phyloP scores from a whole-genome alignment of 2,329 filamentous ascomycete genomes.

The Zasmidium citrigriseum region DNA sequence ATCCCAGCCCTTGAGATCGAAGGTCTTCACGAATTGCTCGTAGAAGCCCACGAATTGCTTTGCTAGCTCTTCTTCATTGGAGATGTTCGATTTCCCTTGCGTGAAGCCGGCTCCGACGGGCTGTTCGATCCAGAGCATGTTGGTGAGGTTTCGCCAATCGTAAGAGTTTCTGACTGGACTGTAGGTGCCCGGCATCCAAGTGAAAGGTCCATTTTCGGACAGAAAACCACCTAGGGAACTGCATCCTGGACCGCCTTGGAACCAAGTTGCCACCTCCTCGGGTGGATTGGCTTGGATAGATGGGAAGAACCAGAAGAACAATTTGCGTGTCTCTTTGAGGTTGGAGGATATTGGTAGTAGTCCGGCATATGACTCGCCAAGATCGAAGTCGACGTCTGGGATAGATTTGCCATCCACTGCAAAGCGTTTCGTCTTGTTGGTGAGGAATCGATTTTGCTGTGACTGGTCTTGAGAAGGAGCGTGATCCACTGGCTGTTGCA shows the following conservation, averaged over 20 bases:
- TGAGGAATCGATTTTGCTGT: conserved; percentile 11
- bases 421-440: conserved; percentile 15
- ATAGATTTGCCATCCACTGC: conserved; percentile 32
- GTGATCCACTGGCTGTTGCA: no score
- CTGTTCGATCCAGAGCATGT: conserved; percentile 68
- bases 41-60: conserved; percentile 46
- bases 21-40: conserved; percentile 54
- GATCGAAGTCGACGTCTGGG: conserved; percentile 45
- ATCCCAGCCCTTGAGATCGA: conserved; percentile 51
- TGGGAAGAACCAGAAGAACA: conserved; percentile 61
- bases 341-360: conserved; percentile 56
- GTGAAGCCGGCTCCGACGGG: conserved; percentile 52
- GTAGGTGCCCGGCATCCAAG: conserved; percentile 34
- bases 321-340: conserved; percentile 46
- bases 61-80: conserved; percentile 43
- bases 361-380: conserved; percentile 46
- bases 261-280: conserved; percentile 55
- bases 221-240: conserved; percentile 23
- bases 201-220: conserved; percentile 31
- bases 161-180: conserved; percentile 9
- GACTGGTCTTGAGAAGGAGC: no score
- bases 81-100: conserved; percentile 36
- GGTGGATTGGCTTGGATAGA: conserved; percentile 48
- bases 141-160: conserved; percentile 60
- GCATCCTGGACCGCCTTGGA: conserved; percentile 30